Evolutionary conservation across 257 asterid genomes (phyloP).

Genomic region (Craterostigma plantagineum): DNA sequence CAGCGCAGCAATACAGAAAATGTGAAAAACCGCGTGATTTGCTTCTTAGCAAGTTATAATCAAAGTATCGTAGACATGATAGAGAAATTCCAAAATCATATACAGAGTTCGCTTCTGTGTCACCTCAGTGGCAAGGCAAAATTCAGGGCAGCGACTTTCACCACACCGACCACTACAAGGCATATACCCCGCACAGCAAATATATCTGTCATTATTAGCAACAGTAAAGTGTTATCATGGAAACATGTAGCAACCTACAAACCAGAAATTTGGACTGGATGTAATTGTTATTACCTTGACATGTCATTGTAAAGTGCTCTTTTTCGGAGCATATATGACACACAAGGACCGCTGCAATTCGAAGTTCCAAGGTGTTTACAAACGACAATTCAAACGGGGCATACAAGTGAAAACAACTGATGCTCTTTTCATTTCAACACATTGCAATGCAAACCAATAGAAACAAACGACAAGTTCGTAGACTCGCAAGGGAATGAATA

Average conservation of each 20-base stretch:
- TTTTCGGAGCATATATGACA: constrained; percentile 85
- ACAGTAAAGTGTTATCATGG: constrained; percentile 6
- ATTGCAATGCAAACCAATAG: too few species aligned
- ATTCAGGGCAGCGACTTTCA: constrained; percentile 90
- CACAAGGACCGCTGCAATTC: constrained; percentile 77
- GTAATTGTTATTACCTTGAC: constrained; percentile 45
- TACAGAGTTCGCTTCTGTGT: too few species aligned
- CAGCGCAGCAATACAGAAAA: too few species aligned
- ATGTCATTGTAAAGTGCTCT: constrained; percentile 98
- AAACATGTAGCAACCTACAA: constrained; percentile 1
- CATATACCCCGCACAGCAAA: constrained; percentile 96
- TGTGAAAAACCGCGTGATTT: too few species aligned
- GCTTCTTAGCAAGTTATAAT: too few species aligned
- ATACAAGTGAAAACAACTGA: too few species aligned
- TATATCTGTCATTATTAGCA: constrained; percentile 44
- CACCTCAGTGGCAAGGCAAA: constrained; percentile 99
- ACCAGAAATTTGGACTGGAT: constrained; percentile 6
- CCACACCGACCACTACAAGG: constrained; percentile 99
- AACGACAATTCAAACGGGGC: too few species aligned
- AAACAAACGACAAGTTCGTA: too few species aligned
- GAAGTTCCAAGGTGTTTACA: constrained; percentile 7
- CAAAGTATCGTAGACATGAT: too few species aligned
- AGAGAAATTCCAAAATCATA: too few species aligned
- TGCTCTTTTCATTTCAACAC: too few species aligned
- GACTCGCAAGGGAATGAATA: too few species aligned